These are phyloP conservation scores for Rhododendron williamsianum DNA, from an alignment of 148 eudicot species.

Conservation along the genomic window DNA sequence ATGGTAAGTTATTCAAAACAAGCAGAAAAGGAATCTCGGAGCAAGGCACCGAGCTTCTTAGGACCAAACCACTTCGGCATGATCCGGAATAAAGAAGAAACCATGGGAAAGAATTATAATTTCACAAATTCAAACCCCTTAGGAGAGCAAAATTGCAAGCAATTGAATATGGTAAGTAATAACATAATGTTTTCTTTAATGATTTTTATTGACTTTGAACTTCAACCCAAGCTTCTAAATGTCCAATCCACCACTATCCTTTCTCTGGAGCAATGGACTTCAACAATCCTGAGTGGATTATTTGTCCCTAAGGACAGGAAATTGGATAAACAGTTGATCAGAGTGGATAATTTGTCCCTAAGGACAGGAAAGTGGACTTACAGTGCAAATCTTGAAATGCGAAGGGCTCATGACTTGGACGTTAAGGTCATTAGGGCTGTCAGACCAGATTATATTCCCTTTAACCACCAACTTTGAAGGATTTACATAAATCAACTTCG, in stretches of 20 bases:
- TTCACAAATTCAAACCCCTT: neutral
- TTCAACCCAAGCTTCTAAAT: neutral
- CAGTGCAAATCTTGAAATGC: constrained; percentile 80
- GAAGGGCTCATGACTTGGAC: constrained; percentile 82
- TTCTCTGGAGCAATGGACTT: neutral
- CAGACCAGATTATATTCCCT: constrained; percentile 86
- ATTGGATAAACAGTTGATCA: constrained; percentile 3
- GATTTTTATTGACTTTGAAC: neutral
- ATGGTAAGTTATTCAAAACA: neutral
- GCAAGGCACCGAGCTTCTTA: neutral
- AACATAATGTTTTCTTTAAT: neutral
- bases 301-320: neutral
- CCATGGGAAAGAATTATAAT: neutral
- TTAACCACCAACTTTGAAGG: constrained; percentile 80
- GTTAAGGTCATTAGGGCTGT: constrained; percentile 76
- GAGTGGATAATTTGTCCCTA: neutral
- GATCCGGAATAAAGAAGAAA: neutral
- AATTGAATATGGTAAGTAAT: neutral
- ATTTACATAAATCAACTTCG: constrained; percentile 81
- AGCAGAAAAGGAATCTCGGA: neutral
- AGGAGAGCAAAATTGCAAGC: neutral
- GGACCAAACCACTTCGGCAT: neutral
- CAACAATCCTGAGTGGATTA: neutral
- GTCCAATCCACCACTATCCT: neutral
- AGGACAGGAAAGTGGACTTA: constrained; percentile 32